Evolutionary conservation across 345 rosid genomes (phyloP).

Genomic region (Euclidium syriacum): DNA sequence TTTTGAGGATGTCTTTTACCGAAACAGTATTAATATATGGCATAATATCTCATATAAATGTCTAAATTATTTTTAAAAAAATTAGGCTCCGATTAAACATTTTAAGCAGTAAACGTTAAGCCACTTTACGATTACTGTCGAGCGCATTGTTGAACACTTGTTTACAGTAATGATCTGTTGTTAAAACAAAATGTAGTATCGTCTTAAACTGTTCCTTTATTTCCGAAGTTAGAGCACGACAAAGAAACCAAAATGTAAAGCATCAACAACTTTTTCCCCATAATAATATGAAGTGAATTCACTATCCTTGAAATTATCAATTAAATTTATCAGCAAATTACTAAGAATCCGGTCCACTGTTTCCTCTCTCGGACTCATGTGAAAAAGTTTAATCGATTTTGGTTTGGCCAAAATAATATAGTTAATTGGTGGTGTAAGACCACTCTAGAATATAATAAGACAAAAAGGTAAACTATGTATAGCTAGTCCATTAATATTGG

Average conservation of each 20-base stretch:
- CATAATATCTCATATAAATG: too few relatives aligned
- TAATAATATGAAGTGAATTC: neutral
- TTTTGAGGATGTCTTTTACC: too few relatives aligned
- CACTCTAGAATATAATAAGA: conserved; percentile 15
- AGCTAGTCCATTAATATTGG: conserved; percentile 32
- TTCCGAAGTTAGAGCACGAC: conserved; percentile 20
- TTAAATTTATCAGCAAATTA: conserved; percentile 7
- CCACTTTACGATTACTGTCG: too few relatives aligned
- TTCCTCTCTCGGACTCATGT: conserved; percentile 13
- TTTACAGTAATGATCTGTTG: neutral
- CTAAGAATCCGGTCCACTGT: conserved; percentile 28
- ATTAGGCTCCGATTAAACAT: too few relatives aligned
- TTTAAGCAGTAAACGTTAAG: too few relatives aligned
- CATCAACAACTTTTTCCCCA: neutral
- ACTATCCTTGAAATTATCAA: neutral
- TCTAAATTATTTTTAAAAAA: too few relatives aligned
- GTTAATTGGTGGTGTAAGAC: conserved; percentile 26
- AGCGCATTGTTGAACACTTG: too few relatives aligned
- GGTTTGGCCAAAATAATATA: conserved; percentile 15
- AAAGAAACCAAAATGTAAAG: conserved; percentile 22
- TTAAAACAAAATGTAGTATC: neutral
- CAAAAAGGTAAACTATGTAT: conserved; percentile 18
- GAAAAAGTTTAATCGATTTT: neutral
- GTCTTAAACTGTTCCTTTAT: conserved; percentile 1
- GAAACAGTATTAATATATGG: too few relatives aligned